phyloP scores from a whole-genome alignment of 129 eudicot species.

The Mikania micrantha region DNA sequence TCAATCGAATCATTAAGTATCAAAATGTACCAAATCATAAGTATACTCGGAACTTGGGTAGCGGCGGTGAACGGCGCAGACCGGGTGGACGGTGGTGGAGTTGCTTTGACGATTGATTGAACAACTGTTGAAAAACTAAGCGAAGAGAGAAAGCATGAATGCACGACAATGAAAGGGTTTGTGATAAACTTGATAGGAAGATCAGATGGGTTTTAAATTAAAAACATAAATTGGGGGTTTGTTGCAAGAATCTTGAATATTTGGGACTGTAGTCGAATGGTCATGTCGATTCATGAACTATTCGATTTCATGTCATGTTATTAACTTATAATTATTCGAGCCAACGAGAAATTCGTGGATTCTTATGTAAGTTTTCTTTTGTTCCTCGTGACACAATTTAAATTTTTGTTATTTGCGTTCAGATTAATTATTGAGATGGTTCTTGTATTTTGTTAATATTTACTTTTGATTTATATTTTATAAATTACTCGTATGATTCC shows the following conservation, averaged over 20 bases:
- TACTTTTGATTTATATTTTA: too few relatives aligned
- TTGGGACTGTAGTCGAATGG: neutral
- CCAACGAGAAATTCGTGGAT: slow-evolving; percentile 19
- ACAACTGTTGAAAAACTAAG: slow-evolving; percentile 4
- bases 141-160: slow-evolving; percentile 32
- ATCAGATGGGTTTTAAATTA: neutral
- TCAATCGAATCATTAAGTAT: neutral
- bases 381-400: neutral
- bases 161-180: slow-evolving; percentile 40
- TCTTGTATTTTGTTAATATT: too few relatives aligned
- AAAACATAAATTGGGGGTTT: slow-evolving; percentile 16
- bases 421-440: too few relatives aligned
- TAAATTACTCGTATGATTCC: too few relatives aligned
- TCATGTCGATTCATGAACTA: neutral
- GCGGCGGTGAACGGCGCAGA: neutral
- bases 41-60: neutral
- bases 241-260: neutral
- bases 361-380: slow-evolving; percentile 4
- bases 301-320: neutral
- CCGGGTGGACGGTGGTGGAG: slow-evolving; percentile 16
- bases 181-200: neutral
- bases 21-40: neutral
- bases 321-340: neutral
- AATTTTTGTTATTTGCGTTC: too few relatives aligned
- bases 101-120: slow-evolving; percentile 17